phyloP scores from a whole-genome alignment of 2,329 filamentous ascomycete species.

The Trichoderma atroviride region DNA sequence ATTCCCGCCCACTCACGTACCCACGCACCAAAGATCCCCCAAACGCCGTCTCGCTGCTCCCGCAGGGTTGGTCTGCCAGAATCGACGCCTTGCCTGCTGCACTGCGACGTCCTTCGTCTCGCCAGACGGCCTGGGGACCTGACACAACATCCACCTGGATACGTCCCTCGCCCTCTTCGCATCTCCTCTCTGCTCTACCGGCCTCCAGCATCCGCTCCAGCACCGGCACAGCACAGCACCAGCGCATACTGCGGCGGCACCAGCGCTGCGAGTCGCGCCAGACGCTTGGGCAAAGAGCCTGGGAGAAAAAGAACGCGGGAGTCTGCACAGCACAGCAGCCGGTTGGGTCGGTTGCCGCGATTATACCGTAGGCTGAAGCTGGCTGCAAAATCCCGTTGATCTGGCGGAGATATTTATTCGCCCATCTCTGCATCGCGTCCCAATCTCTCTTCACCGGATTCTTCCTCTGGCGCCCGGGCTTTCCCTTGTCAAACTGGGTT shows the following conservation, averaged over 20 bases:
- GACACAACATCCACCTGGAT: slow-evolving; percentile 28
- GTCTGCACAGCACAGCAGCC: background rate
- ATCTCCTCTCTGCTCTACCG: slow-evolving; percentile 1
- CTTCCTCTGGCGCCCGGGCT: background rate
- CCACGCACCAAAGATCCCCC: slow-evolving; percentile 29
- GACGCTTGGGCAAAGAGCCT: slow-evolving; percentile 10
- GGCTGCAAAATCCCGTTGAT: slow-evolving; percentile 18
- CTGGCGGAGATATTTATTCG: slow-evolving; percentile 22
- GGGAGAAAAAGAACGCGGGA: slow-evolving; percentile 17
- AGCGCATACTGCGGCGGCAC: slow-evolving; percentile 11
- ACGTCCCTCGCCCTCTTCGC: slow-evolving; percentile 26
- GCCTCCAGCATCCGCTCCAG: slow-evolving; percentile 7
- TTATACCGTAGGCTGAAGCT: slow-evolving; percentile 22
- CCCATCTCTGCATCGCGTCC: slow-evolving; percentile 20
- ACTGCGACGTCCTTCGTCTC: slow-evolving; percentile 29
- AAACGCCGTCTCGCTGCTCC: slow-evolving; percentile 30
- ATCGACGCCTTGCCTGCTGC: slow-evolving; percentile 29
- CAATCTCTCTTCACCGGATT: background rate
- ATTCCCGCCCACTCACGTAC: slow-evolving; percentile 24
- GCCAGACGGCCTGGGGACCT: slow-evolving; percentile 22
- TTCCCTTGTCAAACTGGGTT: background rate
- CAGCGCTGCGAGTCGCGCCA: slow-evolving; percentile 19
- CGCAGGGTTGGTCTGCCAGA: slow-evolving; percentile 28
- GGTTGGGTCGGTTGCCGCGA: slow-evolving; percentile 27
- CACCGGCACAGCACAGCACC: background rate